Percentiles rank a stretch among this genome's conserved stretches.
These are phyloP conservation scores for Fusarium bulbicola DNA, from an alignment of 2,329 filamentous ascomycete genomes.

Conservation along the genomic window DNA sequence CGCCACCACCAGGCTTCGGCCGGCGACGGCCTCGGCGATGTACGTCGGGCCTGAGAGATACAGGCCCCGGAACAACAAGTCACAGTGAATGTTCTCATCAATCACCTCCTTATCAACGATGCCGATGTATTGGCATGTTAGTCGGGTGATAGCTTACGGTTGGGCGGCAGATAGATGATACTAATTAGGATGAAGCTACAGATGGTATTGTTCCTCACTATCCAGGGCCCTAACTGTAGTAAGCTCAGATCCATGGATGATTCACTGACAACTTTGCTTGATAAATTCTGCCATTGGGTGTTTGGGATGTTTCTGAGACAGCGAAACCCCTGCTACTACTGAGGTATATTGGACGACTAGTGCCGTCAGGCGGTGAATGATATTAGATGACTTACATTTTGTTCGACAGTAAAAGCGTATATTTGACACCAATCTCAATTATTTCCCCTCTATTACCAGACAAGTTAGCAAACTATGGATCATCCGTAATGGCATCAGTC, in stretches of 20 bases:
- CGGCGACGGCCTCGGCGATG: conserved; percentile 20
- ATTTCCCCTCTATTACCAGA: not conserved
- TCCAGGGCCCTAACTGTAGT: conserved; percentile 4
- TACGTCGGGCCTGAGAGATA: not conserved
- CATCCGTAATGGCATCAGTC: not conserved
- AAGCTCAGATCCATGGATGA: not conserved
- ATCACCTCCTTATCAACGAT: not conserved
- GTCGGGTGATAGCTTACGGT: not conserved
- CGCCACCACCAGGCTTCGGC: conserved; percentile 8
- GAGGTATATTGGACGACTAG: not conserved
- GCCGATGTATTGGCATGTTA: no score
- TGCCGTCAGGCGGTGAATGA: conserved; percentile 22
- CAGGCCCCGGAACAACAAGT: not conserved
- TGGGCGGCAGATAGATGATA: not conserved
- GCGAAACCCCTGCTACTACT: conserved; percentile 4
- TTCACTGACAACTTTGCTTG: conserved; percentile 2
- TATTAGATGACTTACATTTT: not conserved
- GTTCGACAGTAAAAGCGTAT: not conserved
- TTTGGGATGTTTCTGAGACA: conserved; percentile 12
- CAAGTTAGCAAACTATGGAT: not conserved
- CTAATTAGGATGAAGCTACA: not conserved
- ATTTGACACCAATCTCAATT: not conserved
- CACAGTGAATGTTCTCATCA: not conserved
- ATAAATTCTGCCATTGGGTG: not conserved
- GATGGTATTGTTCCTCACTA: not conserved